Evolutionary conservation across 495 filamentous ascomycete species (phyloP).

Genomic region (Tuber indicum): DNA sequence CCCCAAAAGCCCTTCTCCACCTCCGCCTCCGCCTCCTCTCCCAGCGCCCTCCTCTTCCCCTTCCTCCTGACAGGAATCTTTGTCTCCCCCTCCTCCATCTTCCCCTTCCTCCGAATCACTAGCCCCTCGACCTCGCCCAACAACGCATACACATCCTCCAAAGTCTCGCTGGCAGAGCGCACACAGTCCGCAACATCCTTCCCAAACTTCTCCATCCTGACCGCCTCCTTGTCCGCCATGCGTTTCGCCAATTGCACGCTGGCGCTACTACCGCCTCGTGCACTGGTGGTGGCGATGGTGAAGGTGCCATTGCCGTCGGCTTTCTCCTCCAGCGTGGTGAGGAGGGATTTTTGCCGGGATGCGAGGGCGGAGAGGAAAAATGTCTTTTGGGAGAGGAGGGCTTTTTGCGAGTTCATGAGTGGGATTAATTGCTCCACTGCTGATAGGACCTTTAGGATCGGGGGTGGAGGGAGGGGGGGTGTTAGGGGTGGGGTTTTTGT

Average conservation of each 20-base stretch:
- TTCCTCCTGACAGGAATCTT: slow-evolving; percentile 31
- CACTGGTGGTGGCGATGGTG: slow-evolving; percentile 11
- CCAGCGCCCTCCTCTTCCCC: slow-evolving; percentile 14
- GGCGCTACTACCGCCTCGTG: neutral
- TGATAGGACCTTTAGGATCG: slow-evolving; percentile 28
- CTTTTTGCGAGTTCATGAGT: slow-evolving; percentile 29
- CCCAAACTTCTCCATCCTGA: neutral
- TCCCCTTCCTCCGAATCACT: slow-evolving; percentile 13
- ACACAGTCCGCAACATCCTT: slow-evolving; percentile 2
- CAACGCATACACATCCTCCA: slow-evolving; percentile 23
- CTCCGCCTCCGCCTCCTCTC: slow-evolving; percentile 16
- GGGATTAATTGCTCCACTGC: slow-evolving; percentile 36
- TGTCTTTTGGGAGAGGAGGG: slow-evolving; percentile 30
- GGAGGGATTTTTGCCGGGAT: slow-evolving; percentile 13
- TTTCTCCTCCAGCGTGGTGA: slow-evolving; percentile 17
- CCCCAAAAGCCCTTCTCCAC: slow-evolving; percentile 36
- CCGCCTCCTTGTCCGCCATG: neutral
- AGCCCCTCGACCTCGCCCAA: slow-evolving; percentile 33
- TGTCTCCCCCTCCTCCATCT: slow-evolving; percentile 25
- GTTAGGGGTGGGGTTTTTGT: slow-evolving; percentile 10
- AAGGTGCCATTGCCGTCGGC: slow-evolving; percentile 12
- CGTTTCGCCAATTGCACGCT: neutral
- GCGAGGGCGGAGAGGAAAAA: slow-evolving; percentile 23
- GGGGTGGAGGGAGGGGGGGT: slow-evolving; percentile 23
- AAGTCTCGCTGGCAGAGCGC: slow-evolving; percentile 8